phyloP scores from a whole-genome alignment of 1,139 yeast genomes.

The Yamadazyma sp. region DNA sequence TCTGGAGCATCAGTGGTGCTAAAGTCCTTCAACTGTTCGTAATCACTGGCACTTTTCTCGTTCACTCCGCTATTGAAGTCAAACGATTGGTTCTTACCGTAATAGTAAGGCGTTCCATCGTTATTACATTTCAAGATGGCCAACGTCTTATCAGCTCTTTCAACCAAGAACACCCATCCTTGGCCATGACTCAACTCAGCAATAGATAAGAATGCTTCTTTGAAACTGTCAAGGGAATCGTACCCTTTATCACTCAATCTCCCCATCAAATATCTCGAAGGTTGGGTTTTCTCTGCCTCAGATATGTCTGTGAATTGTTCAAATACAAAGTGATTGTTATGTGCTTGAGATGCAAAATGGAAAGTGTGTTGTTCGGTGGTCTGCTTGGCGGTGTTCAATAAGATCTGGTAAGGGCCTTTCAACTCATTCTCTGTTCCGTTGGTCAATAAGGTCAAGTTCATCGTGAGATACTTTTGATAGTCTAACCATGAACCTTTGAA shows the following conservation, averaged over 20 bases:
- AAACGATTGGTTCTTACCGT: conserved; percentile 68
- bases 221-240: conserved; percentile 51
- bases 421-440: conserved; percentile 80
- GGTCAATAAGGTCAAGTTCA: conserved; percentile 70
- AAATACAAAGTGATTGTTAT: conserved; percentile 87
- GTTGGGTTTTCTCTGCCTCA: conserved; percentile 38
- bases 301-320: conserved; percentile 54
- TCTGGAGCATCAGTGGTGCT: conserved; percentile 52
- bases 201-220: conserved; percentile 49
- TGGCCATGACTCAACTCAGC: conserved; percentile 62
- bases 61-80: conserved; percentile 76
- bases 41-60: conserved; percentile 49
- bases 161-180: conserved; percentile 91
- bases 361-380: conserved; percentile 70
- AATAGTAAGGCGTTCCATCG: conserved; percentile 89
- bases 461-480: conserved; percentile 69
- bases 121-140: conserved; percentile 67
- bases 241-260: conserved; percentile 40
- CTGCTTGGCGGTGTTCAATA: conserved; percentile 70
- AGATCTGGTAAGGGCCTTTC: conserved; percentile 73
- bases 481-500: conserved; percentile 78
- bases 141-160: conserved; percentile 65
- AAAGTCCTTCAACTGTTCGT: conserved; percentile 47
- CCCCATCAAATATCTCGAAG: conserved; percentile 50
- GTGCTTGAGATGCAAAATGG: conserved; percentile 89